These are phyloP conservation scores for Thelonectria olida DNA, from an alignment of 2,329 filamentous ascomycete species.

Conservation along the genomic window DNA sequence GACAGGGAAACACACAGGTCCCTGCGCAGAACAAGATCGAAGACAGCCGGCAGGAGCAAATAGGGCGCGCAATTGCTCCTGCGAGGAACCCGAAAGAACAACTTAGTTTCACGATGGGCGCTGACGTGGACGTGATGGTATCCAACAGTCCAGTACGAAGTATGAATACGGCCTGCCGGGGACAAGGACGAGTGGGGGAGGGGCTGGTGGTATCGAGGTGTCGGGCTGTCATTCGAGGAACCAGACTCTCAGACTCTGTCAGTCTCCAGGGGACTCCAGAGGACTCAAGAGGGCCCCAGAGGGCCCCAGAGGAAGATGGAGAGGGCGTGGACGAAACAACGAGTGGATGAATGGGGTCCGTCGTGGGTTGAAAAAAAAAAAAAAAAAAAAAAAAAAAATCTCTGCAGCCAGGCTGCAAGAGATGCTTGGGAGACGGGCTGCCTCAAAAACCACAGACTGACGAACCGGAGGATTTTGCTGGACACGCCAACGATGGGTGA, in stretches of 20 bases:
- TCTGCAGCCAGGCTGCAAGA: background rate
- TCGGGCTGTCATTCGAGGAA: slow-evolving; percentile 10
- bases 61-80: background rate
- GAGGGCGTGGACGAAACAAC: background rate
- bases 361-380: background rate
- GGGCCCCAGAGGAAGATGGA: no score
- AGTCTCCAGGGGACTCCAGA: background rate
- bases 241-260: background rate
- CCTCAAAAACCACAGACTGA: background rate
- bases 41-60: background rate
- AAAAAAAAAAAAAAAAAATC: background rate
- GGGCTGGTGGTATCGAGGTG: slow-evolving; percentile 1
- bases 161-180: background rate
- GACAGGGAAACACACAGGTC: background rate
- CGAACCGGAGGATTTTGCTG: slow-evolving; percentile 17
- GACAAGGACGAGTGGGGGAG: slow-evolving; percentile 2
- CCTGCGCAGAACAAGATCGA: no score
- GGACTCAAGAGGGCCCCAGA: background rate
- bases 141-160: slow-evolving; percentile 1
- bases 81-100: slow-evolving; percentile 15
- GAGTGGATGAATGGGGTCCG: background rate
- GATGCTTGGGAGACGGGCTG: background rate
- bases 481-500: background rate
- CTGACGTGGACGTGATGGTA: slow-evolving; percentile 37
- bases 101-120: slow-evolving; percentile 20